phyloP scores from a whole-genome alignment of 495 filamentous ascomycete genomes.

The Aspergillus panamensis region DNA sequence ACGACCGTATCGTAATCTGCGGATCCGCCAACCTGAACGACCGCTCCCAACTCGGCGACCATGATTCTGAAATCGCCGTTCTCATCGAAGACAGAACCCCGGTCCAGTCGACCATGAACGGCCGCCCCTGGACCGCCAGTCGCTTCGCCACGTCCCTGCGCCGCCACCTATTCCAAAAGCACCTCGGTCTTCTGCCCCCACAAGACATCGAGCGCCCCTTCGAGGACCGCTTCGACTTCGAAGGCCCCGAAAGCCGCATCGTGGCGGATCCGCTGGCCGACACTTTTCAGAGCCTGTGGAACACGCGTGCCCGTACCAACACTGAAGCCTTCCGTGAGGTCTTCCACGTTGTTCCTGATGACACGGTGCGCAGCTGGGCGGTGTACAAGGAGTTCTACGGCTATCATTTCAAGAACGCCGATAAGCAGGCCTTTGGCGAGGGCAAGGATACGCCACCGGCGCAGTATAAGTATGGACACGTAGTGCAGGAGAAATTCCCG shows the following conservation, averaged over 20 bases:
- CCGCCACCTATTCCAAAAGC: constrained; percentile 83
- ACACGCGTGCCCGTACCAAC: constrained; percentile 68
- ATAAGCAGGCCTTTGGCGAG: constrained; percentile 42
- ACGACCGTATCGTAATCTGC: constrained; percentile 84
- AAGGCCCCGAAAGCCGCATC: constrained; percentile 63
- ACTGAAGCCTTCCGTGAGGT: constrained; percentile 80
- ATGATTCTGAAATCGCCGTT: constrained; percentile 83
- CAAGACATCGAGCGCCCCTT: constrained; percentile 59
- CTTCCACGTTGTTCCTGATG: constrained; percentile 86
- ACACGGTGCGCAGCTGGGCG: constrained; percentile 74
- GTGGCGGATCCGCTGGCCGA: constrained; percentile 73
- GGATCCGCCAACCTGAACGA: constrained; percentile 95
- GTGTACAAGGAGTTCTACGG: constrained; percentile 82
- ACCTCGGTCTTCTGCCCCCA: constrained; percentile 76
- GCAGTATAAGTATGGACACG: constrained; percentile 74
- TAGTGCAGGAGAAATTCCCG: constrained; percentile 75
- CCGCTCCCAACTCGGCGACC: constrained; percentile 81
- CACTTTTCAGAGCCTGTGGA: constrained; percentile 68
- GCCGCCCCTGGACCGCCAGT: constrained; percentile 63
- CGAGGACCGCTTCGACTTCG: constrained; percentile 80
- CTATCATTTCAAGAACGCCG: constrained; percentile 62
- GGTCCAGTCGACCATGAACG: constrained; percentile 68
- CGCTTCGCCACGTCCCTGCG: constrained; percentile 83
- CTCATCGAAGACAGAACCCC: constrained; percentile 73
- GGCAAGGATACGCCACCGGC: constrained; percentile 38